Conservation (phyloP, 176 grass and related monocot species). For the Musa beccarii region DNA sequence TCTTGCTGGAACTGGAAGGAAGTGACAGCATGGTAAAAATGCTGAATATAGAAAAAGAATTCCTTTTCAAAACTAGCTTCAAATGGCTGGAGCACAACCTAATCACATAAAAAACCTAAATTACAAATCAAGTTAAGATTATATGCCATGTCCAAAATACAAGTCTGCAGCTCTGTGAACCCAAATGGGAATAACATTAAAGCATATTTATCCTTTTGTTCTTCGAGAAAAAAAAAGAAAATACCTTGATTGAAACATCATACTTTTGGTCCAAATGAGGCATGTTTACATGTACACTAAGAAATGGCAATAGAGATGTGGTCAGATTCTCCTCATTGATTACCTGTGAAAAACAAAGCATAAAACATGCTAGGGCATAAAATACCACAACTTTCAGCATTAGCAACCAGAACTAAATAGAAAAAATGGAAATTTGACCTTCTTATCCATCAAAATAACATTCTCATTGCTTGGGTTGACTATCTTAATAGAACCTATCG, state of each 20-base stretch:
- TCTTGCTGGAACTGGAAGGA: constrained; percentile 77
- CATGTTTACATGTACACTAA: constrained; percentile 64
- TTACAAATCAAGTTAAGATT: constrained; percentile 14
- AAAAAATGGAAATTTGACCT: constrained; percentile 36
- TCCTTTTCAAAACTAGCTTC: constrained; percentile 52
- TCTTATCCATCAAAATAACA: constrained; percentile 47
- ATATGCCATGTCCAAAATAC: constrained; percentile 17
- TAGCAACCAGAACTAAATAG: constrained; percentile 6
- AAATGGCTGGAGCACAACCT: constrained; percentile 67
- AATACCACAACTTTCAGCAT: constrained; percentile 8
- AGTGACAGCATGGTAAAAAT: constrained; percentile 41
- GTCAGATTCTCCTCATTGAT: constrained; percentile 32
- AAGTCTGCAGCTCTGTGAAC: background rate
- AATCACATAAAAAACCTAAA: background rate
- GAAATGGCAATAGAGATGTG: constrained; percentile 28
- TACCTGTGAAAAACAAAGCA: constrained; percentile 26
- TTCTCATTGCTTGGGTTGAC: constrained; percentile 52
- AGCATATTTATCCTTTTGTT: constrained; percentile 6
- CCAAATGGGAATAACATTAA: background rate
- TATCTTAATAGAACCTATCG: constrained; percentile 60
- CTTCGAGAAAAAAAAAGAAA: constrained; percentile 15
- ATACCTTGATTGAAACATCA: constrained; percentile 59
- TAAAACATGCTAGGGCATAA: constrained; percentile 25
- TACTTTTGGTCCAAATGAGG: constrained; percentile 41
- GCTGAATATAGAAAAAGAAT: constrained; percentile 48